phyloP scores from a whole-genome alignment of 495 filamentous ascomycete genomes.

The Elaphomyces granulatus region DNA sequence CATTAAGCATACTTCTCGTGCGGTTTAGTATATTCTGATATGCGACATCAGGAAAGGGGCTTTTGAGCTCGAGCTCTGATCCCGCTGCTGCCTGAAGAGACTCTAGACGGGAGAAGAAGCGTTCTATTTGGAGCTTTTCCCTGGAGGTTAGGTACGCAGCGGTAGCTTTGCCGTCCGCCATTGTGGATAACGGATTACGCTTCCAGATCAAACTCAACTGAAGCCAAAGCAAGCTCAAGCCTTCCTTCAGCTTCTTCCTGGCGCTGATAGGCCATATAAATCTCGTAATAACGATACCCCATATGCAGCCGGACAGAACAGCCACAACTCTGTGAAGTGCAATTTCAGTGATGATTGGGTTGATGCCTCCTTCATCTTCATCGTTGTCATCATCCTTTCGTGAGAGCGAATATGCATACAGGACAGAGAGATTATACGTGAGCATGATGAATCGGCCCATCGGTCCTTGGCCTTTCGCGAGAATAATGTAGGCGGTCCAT shows the following conservation, averaged over 20 bases:
- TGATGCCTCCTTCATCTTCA: constrained; percentile 66
- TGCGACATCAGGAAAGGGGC: constrained; percentile 59
- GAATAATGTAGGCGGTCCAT: constrained; percentile 76
- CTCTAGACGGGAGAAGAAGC: constrained; percentile 51
- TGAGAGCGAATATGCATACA: constrained; percentile 85
- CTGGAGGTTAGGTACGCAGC: constrained; percentile 65
- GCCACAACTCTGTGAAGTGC: constrained; percentile 80
- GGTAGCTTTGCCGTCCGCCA: constrained; percentile 39
- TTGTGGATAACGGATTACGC: constrained; percentile 70
- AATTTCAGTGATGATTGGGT: constrained; percentile 77
- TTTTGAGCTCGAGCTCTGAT: constrained; percentile 70
- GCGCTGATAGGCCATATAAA: constrained; percentile 90
- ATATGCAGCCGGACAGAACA: constrained; percentile 74
- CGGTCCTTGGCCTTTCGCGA: constrained; percentile 70
- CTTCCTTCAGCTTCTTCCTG: constrained; percentile 69
- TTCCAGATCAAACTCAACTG: constrained; percentile 95
- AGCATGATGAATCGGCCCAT: constrained; percentile 87
- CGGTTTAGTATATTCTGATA: constrained; percentile 61
- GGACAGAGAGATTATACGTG: constrained; percentile 90
- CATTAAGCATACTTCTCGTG: constrained; percentile 72
- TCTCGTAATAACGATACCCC: constrained; percentile 83
- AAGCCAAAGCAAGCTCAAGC: constrained; percentile 73
- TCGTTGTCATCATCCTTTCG: constrained; percentile 57
- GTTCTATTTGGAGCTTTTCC: constrained; percentile 59
- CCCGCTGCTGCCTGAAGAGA: constrained; percentile 55